Evolutionary conservation across 495 filamentous ascomycete species (phyloP).

Genomic region (Wilcoxina mikolae): DNA sequence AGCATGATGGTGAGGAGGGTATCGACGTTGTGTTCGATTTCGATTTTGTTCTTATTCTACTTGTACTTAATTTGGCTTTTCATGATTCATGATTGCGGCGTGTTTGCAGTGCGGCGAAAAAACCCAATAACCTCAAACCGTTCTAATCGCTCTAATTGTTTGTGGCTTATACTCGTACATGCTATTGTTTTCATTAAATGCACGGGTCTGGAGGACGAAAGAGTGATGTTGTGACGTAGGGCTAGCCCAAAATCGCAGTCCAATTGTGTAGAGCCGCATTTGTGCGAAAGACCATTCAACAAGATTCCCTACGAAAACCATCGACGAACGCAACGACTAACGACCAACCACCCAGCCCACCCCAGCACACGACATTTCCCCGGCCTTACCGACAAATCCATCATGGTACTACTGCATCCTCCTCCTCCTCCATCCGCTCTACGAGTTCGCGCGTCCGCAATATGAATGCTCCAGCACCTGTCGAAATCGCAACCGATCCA

Average conservation of each 20-base stretch:
- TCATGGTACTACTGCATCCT: constrained; percentile 8
- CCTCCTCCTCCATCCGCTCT: constrained; percentile 3
- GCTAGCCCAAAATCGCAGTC: too few species aligned
- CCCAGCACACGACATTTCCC: too few species aligned
- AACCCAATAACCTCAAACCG: background rate
- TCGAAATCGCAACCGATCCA: background rate
- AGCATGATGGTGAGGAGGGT: background rate
- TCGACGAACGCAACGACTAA: too few species aligned
- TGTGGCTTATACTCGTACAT: too few species aligned
- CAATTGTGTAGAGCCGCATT: too few species aligned
- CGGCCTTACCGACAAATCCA: constrained; percentile 7
- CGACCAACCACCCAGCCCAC: too few species aligned
- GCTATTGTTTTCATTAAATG: too few species aligned
- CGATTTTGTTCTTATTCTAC: background rate
- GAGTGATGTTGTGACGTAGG: too few species aligned
- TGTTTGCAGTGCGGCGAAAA: background rate
- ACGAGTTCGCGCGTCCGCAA: constrained; percentile 6
- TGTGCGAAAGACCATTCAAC: too few species aligned
- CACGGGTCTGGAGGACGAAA: too few species aligned
- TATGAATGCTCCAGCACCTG: background rate
- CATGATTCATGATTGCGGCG: background rate
- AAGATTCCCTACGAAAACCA: too few species aligned
- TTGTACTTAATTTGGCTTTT: background rate
- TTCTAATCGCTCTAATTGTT: too few species aligned
- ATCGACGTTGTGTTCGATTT: background rate